phyloP scores from a whole-genome alignment of 148 eudicot species.

The Amaranthus cruentus region DNA sequence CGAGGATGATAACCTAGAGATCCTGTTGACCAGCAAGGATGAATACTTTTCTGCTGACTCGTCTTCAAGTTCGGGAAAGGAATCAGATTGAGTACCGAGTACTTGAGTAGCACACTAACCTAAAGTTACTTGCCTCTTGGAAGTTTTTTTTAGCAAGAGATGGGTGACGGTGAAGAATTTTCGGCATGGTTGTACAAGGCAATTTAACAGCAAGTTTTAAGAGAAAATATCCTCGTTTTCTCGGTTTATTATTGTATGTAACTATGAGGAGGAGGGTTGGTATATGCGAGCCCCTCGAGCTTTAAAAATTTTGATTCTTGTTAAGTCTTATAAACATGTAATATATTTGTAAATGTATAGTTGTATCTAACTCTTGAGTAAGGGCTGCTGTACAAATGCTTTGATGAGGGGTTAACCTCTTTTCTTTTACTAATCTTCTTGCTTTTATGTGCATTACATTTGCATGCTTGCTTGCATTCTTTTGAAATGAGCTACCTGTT shows the following conservation, averaged over 20 bases:
- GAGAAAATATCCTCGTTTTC: constrained; percentile 10
- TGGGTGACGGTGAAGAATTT: neutral
- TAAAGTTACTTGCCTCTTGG: neutral
- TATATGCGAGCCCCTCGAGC: constrained; percentile 34
- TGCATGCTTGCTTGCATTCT: no score
- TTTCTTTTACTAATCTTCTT: no score
- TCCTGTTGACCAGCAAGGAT: constrained; percentile 35
- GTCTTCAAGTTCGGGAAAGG: constrained; percentile 50
- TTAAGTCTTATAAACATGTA: neutral
- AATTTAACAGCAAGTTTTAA: constrained; percentile 7
- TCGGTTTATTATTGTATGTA: neutral
- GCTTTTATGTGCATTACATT: no score
- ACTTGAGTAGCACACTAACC: constrained; percentile 30
- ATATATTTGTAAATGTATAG: constrained; percentile 13
- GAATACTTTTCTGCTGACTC: constrained; percentile 47
- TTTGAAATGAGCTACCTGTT: no score
- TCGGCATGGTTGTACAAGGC: neutral
- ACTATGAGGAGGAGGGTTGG: constrained; percentile 14
- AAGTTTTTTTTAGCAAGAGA: neutral
- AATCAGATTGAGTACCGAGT: constrained; percentile 37
- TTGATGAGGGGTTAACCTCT: no score
- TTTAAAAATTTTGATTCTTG: constrained; percentile 41
- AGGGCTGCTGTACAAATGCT: no score
- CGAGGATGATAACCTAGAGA: constrained; percentile 51
- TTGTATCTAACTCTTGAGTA: neutral